These are phyloP conservation scores for Phellopilus nigrolimitatus DNA, from an alignment of 1,284 basidiomycete genomes.

Conservation along the genomic window DNA sequence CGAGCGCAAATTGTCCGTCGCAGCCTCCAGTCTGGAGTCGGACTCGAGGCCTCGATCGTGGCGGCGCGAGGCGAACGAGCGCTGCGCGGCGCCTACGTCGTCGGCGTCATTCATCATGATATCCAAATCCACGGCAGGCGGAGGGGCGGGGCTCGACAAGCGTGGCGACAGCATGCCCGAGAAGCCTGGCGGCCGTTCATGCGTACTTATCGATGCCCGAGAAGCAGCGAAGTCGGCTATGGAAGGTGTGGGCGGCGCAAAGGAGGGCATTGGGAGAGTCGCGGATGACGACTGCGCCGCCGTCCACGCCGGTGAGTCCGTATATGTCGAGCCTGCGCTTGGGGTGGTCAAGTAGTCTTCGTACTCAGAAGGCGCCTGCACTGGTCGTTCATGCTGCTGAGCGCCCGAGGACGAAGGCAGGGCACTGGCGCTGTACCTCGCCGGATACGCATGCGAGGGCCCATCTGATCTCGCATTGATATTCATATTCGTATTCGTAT, in stretches of 20 bases:
- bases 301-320: background rate
- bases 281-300: background rate
- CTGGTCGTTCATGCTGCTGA: background rate
- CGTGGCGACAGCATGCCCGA: conserved; percentile 14
- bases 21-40: conserved; percentile 3
- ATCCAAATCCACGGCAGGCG: conserved; percentile 1
- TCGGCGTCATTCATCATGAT: background rate
- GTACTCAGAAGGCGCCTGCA: background rate
- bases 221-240: conserved; percentile 12
- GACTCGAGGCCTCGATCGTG: background rate
- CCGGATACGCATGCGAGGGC: too few species aligned
- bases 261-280: background rate
- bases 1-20: conserved; percentile 4
- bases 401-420: too few species aligned
- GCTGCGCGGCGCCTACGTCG: background rate
- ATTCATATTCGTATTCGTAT: background rate
- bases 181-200: conserved; percentile 14
- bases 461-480: too few species aligned
- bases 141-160: conserved; percentile 16
- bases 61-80: background rate
- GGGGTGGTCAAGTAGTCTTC: background rate
- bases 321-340: background rate
- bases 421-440: too few species aligned
- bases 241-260: conserved; percentile 9
- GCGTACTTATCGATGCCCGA: background rate